A percentile compares a stretch with the other conserved stretches of the same genome.
phyloP scores from a whole-genome alignment of 495 filamentous ascomycete genomes.

The Penicillium argentinense region DNA sequence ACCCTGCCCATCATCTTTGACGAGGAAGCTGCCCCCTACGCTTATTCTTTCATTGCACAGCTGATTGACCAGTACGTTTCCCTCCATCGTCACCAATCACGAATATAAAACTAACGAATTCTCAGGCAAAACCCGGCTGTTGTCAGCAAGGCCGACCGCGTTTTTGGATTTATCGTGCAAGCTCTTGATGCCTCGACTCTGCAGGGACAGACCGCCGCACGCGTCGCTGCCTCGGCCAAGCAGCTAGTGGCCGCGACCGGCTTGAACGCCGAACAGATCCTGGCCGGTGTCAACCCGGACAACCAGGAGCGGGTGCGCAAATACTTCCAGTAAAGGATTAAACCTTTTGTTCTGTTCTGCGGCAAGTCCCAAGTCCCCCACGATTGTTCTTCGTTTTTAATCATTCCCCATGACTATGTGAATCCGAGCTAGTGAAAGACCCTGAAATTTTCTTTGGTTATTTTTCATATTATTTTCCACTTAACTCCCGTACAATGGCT shows the following conservation, averaged over 20 bases:
- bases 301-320: constrained; percentile 72
- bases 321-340: constrained; percentile 57
- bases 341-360: constrained; percentile 25
- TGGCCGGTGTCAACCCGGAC: constrained; percentile 69
- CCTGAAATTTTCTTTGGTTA: constrained; percentile 24
- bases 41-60: constrained; percentile 87
- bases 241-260: constrained; percentile 66
- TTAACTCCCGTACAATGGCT: constrained; percentile 7
- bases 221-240: constrained; percentile 73
- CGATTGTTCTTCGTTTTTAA: constrained; percentile 18
- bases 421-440: constrained; percentile 27
- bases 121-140: constrained; percentile 85
- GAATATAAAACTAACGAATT: no score
- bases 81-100: no score
- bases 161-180: constrained; percentile 79
- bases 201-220: constrained; percentile 72
- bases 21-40: constrained; percentile 96
- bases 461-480: constrained; percentile 10
- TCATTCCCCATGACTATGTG: constrained; percentile 27
- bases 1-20: constrained; percentile 92
- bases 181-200: constrained; percentile 90
- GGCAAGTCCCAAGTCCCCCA: constrained; percentile 9
- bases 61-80: constrained; percentile 90
- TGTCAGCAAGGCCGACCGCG: constrained; percentile 66
- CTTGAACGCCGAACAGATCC: constrained; percentile 66